These are phyloP conservation scores for Davidsoniella australis DNA, from an alignment of 2,329 filamentous ascomycete species.

Conservation along the genomic window DNA sequence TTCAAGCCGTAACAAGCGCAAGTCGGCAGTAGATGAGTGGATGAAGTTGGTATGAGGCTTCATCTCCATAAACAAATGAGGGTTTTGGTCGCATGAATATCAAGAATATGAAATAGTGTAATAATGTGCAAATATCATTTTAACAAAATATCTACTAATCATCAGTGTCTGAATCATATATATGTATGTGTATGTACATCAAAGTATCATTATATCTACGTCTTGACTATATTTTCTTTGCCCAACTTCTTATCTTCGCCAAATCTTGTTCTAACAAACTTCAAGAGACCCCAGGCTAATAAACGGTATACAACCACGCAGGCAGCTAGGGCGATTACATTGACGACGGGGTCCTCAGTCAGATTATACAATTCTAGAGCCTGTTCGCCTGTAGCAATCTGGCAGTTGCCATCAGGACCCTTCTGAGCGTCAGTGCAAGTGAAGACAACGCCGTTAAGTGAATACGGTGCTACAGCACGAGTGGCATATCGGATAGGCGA, in stretches of 20 bases:
- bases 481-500: conserved; percentile 54
- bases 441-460: conserved; percentile 42
- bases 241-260: neutral
- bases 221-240: neutral
- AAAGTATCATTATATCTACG: neutral
- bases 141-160: too few species aligned
- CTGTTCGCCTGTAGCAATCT: conserved; percentile 47
- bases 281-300: conserved; percentile 42
- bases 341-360: conserved; percentile 41
- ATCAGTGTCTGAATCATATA: neutral
- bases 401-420: conserved; percentile 42
- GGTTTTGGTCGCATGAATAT: neutral
- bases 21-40: too few species aligned
- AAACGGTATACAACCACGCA: conserved; percentile 49
- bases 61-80: neutral
- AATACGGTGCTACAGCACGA: conserved; percentile 49
- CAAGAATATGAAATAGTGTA: neutral
- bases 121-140: neutral
- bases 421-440: conserved; percentile 44
- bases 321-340: conserved; percentile 44
- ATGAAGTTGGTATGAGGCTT: too few species aligned
- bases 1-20: too few species aligned
- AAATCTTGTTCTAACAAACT: conserved; percentile 22
- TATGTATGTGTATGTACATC: neutral
- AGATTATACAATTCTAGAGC: conserved; percentile 52